Conservation (phyloP, 1,284 basidiomycete genomes). For the Apiotrichum mycotoxinovorans region DNA sequence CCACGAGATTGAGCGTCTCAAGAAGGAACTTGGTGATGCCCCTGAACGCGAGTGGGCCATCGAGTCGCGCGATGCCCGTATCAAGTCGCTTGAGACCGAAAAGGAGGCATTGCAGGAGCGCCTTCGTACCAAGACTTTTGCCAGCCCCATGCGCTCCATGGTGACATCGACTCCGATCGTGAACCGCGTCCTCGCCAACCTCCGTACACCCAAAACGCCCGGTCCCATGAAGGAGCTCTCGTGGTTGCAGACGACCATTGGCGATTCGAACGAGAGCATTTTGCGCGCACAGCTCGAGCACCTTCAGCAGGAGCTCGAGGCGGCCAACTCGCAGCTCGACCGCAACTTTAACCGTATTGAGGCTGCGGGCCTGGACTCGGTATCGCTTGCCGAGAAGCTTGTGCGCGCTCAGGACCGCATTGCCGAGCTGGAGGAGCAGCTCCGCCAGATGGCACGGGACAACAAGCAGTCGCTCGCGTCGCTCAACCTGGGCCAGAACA, state of each 20-base stretch:
- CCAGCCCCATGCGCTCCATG: slow-evolving; percentile 6
- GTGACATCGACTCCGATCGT: slow-evolving; percentile 32
- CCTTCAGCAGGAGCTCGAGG: slow-evolving; percentile 48
- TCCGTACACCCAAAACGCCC: slow-evolving; percentile 44
- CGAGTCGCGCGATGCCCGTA: slow-evolving; percentile 36
- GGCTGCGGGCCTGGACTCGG: slow-evolving; percentile 46
- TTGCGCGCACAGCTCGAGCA: slow-evolving; percentile 49
- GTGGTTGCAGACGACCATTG: slow-evolving; percentile 45
- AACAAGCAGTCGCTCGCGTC: slow-evolving; percentile 29
- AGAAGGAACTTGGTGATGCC: slow-evolving; percentile 56
- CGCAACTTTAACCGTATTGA: slow-evolving; percentile 52
- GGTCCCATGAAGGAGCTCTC: slow-evolving; percentile 47
- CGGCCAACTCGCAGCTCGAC: slow-evolving; percentile 52
- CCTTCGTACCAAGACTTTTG: not conserved
- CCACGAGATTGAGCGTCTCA: slow-evolving; percentile 71
- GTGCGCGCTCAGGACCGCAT: slow-evolving; percentile 45
- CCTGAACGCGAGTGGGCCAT: slow-evolving; percentile 36
- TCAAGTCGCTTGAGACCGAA: slow-evolving; percentile 41
- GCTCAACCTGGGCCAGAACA: not conserved
- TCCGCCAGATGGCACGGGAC: slow-evolving; percentile 26
- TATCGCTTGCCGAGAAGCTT: slow-evolving; percentile 50
- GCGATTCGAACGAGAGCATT: slow-evolving; percentile 43
- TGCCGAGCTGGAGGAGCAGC: slow-evolving; percentile 44
- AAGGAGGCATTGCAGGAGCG: slow-evolving; percentile 37
- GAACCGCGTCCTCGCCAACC: slow-evolving; percentile 33